Evolutionary conservation across 2,329 filamentous ascomycete genomes (phyloP).

Genomic region (Pseudogymnoascus sp.): DNA sequence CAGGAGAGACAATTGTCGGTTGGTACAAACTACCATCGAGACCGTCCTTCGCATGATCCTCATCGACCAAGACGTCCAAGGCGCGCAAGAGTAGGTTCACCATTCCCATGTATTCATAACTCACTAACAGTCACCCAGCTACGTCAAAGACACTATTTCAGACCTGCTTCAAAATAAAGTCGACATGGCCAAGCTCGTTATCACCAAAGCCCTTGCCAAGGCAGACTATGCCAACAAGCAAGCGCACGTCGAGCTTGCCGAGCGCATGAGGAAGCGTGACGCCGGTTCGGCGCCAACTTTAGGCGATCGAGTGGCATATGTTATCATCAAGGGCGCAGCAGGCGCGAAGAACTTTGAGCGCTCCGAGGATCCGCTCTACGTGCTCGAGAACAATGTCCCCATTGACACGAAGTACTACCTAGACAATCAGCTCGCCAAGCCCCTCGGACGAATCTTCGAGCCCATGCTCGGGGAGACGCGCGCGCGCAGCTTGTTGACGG

Average conservation of each 20-base stretch:
- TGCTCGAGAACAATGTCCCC: conserved; percentile 93
- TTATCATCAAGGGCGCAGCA: conserved; percentile 86
- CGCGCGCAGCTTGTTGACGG: conserved; percentile 74
- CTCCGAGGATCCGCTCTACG: conserved; percentile 93
- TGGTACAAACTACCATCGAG: conserved; percentile 96
- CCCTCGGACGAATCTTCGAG: conserved; percentile 90
- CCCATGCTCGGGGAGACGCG: conserved; percentile 93
- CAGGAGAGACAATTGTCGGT: conserved; percentile 85
- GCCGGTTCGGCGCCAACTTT: conserved; percentile 85
- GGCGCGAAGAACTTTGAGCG: conserved; percentile 95
- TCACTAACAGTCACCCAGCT: conserved; percentile 48
- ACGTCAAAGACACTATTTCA: conserved; percentile 92
- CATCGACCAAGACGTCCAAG: conserved; percentile 83
- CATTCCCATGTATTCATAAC: conserved; percentile 29
- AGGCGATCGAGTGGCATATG: conserved; percentile 94
- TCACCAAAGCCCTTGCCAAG: conserved; percentile 94
- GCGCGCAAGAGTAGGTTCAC: conserved; percentile 76
- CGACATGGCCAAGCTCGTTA: conserved; percentile 98
- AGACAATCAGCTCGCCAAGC: conserved; percentile 95
- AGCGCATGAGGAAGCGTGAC: conserved; percentile 95
- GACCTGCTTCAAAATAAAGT: conserved; percentile 95
- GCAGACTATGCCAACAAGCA: conserved; percentile 84
- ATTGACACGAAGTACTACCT: conserved; percentile 99
- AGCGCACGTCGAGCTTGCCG: conserved; percentile 89
- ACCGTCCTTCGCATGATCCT: conserved; percentile 92